Evolutionary conservation across 169 alveolate genomes (phyloP).

Genomic region (Cryptosporidium canis): DNA sequence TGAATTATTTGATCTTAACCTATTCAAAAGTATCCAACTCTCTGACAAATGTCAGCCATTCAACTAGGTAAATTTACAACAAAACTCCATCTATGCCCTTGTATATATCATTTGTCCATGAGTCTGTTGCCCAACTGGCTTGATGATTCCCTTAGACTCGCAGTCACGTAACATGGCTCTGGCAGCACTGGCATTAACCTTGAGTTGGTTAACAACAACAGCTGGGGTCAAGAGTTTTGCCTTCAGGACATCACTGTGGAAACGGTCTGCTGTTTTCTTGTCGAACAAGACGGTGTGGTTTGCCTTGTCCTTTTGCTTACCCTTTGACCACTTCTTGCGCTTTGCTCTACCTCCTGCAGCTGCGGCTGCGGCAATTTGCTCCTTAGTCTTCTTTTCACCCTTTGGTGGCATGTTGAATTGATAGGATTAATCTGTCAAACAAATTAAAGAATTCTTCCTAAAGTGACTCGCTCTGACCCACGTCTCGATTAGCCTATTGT

Average conservation of each 20-base stretch:
- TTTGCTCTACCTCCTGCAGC: constrained; percentile 74
- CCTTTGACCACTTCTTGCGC: constrained; percentile 86
- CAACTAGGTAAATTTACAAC: background rate
- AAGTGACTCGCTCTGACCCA: background rate
- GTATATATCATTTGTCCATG: constrained; percentile 78
- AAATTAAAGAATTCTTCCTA: background rate
- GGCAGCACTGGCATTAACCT: constrained; percentile 84
- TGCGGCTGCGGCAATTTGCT: constrained; percentile 71
- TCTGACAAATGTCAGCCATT: background rate
- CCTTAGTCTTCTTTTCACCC: constrained; percentile 72
- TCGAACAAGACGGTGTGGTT: constrained; percentile 84
- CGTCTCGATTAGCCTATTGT: background rate
- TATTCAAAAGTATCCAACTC: background rate
- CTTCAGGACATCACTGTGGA: constrained; percentile 83
- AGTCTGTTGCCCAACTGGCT: constrained; percentile 82
- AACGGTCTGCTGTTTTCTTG: constrained; percentile 81
- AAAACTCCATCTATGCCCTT: constrained; percentile 14
- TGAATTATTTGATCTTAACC: background rate
- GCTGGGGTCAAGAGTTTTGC: constrained; percentile 80
- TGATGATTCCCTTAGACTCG: constrained; percentile 76
- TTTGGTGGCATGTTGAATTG: constrained; percentile 62
- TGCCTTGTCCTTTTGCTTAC: constrained; percentile 85
- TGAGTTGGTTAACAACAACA: constrained; percentile 81
- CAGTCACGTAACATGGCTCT: constrained; percentile 84
- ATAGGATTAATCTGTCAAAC: constrained; percentile 1